phyloP scores from a whole-genome alignment of 305 asterid genomes.

The Fraxinus albicans region DNA sequence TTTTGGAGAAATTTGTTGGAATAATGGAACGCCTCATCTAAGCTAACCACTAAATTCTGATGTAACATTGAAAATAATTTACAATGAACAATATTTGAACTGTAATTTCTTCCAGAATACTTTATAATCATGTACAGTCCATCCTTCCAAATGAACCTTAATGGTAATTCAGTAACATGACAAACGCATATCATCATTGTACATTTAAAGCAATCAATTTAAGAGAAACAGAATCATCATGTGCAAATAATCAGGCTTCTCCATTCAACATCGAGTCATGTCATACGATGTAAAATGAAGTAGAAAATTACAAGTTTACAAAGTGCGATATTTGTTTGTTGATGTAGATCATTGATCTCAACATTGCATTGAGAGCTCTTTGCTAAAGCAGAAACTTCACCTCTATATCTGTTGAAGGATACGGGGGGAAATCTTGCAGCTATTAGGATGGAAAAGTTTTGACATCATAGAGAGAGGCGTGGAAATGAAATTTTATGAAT shows the following conservation, averaged over 20 bases:
- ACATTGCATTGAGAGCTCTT: constrained; percentile 41
- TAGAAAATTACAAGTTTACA: constrained; percentile 20
- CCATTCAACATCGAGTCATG: neutral
- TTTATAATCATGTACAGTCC: neutral
- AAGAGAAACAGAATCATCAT: neutral
- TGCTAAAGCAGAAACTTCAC: constrained; percentile 43
- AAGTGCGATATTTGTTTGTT: constrained; percentile 27
- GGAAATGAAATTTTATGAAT: neutral
- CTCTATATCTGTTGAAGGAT: constrained; percentile 34
- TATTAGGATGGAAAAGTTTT: constrained; percentile 2
- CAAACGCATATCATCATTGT: neutral
- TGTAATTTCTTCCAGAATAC: too few species aligned
- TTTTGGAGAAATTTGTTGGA: too few species aligned
- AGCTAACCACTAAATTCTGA: too few species aligned
- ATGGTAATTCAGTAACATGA: neutral
- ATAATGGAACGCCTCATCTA: too few species aligned
- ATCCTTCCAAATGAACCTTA: too few species aligned
- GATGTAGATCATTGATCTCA: constrained; percentile 45
- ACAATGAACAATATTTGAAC: too few species aligned
- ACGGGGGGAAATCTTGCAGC: constrained; percentile 39
- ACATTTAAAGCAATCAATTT: neutral
- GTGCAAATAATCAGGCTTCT: neutral
- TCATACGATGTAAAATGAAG: neutral
- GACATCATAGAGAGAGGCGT: neutral
- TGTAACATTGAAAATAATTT: too few species aligned